Evolutionary conservation across 768 basidiomycete species (phyloP).

Genomic region (Kwoniella europaea): DNA sequence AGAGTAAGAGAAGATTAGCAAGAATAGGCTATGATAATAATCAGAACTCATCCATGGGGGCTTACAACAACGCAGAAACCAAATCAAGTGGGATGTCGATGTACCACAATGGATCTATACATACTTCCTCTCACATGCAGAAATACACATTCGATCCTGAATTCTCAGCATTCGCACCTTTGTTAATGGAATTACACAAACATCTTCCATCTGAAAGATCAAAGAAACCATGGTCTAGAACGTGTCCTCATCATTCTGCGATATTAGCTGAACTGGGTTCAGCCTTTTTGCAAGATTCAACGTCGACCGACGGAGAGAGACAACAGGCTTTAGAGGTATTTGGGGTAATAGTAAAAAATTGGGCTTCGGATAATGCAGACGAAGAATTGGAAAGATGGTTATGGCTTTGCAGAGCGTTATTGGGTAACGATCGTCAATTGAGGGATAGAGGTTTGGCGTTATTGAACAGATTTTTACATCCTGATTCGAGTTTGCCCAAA

Average conservation of each 20-base stretch:
- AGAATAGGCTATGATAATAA: slow-evolving; percentile 17
- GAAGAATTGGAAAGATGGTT: slow-evolving; percentile 50
- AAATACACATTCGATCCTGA: slow-evolving; percentile 30
- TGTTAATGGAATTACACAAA: slow-evolving; percentile 45
- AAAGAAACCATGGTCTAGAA: slow-evolving; percentile 46
- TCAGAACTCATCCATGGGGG: neutral
- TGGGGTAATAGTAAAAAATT: slow-evolving; percentile 43
- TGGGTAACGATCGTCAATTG: slow-evolving; percentile 38
- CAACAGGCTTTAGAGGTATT: slow-evolving; percentile 52
- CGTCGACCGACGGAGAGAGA: slow-evolving; percentile 37
- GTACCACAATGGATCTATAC: slow-evolving; percentile 8
- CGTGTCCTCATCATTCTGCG: slow-evolving; percentile 46
- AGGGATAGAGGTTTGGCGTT: slow-evolving; percentile 41
- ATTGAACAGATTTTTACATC: slow-evolving; percentile 33
- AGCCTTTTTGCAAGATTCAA: slow-evolving; percentile 32
- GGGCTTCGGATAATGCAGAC: slow-evolving; percentile 42
- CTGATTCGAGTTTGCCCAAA: slow-evolving; percentile 34
- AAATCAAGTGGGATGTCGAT: slow-evolving; percentile 29
- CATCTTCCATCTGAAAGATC: slow-evolving; percentile 48
- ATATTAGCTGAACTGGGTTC: slow-evolving; percentile 46
- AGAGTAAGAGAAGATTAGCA: slow-evolving; percentile 33
- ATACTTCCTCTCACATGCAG: slow-evolving; percentile 21
- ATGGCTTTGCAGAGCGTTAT: slow-evolving; percentile 43
- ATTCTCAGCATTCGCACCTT: slow-evolving; percentile 48
- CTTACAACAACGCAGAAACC: neutral